Conservation (phyloP, 169 alveolate genomes). For the Plasmodium adleri region DNA sequence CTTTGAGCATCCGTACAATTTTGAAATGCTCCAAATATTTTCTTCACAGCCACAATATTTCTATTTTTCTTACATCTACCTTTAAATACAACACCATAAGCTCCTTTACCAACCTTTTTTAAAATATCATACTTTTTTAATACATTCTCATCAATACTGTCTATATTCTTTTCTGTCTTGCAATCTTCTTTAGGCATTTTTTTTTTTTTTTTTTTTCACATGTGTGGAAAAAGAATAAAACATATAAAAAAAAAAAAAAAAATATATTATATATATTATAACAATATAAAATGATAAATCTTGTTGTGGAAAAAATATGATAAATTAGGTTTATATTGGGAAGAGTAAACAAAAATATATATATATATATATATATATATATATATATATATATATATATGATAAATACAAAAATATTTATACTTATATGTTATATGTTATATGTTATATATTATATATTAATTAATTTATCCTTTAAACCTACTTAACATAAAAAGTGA, state of each 20-base stretch:
- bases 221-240: background rate
- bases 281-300: background rate
- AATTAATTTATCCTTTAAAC: too few species aligned
- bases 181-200: slow-evolving; percentile 6
- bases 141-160: slow-evolving; percentile 93
- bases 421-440: too few species aligned
- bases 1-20: slow-evolving; percentile 99
- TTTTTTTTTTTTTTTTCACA: slow-evolving; percentile 1
- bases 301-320: too few species aligned
- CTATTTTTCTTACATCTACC: slow-evolving; percentile 95
- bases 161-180: slow-evolving; percentile 66
- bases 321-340: too few species aligned
- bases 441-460: too few species aligned
- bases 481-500: too few species aligned
- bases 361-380: too few species aligned
- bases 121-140: slow-evolving; percentile 92
- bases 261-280: background rate
- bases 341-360: too few species aligned
- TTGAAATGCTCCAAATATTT: slow-evolving; percentile 98
- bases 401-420: too few species aligned
- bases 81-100: slow-evolving; percentile 99
- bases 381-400: too few species aligned
- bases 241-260: background rate
- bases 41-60: slow-evolving; percentile 98
- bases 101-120: slow-evolving; percentile 96